A percentile compares a stretch with the other conserved stretches of the same genome.
Conservation (phyloP, 495 filamentous ascomycete genomes). For the Xylaria acuta region DNA sequence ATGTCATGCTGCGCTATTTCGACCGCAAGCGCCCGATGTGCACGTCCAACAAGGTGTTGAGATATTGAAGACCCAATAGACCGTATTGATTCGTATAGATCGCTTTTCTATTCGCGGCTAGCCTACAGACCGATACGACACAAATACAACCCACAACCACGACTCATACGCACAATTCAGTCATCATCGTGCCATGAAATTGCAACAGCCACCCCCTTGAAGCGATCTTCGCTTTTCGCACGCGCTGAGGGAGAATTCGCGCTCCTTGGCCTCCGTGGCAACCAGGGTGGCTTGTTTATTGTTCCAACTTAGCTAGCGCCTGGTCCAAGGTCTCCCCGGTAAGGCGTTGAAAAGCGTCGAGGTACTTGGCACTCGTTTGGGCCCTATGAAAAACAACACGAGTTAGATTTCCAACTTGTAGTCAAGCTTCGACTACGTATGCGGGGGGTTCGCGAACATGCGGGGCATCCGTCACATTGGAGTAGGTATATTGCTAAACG, state of each 20-base stretch:
- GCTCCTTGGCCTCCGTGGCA: background rate
- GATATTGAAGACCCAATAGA: background rate
- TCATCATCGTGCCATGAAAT: background rate
- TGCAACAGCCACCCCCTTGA: slow-evolving; percentile 12
- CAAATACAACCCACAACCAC: background rate
- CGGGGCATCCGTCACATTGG: background rate
- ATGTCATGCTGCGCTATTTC: background rate
- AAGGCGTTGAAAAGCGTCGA: slow-evolving; percentile 50
- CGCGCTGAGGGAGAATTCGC: background rate
- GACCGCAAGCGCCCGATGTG: background rate
- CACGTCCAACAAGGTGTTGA: background rate
- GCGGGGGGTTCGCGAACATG: background rate
- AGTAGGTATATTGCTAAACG: slow-evolving; percentile 47
- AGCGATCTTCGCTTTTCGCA: background rate
- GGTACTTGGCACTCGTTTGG: slow-evolving; percentile 39
- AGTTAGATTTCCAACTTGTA: slow-evolving; percentile 1
- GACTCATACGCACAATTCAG: background rate
- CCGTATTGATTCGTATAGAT: background rate
- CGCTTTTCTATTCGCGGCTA: background rate
- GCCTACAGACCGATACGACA: background rate
- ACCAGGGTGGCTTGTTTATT: background rate
- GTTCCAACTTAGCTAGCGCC: slow-evolving; percentile 36
- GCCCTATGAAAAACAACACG: background rate
- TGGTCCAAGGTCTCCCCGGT: slow-evolving; percentile 53
- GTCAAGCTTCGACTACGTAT: background rate